Conservation (phyloP, 768 basidiomycete species). For the Amanita molliuscula region DNA sequence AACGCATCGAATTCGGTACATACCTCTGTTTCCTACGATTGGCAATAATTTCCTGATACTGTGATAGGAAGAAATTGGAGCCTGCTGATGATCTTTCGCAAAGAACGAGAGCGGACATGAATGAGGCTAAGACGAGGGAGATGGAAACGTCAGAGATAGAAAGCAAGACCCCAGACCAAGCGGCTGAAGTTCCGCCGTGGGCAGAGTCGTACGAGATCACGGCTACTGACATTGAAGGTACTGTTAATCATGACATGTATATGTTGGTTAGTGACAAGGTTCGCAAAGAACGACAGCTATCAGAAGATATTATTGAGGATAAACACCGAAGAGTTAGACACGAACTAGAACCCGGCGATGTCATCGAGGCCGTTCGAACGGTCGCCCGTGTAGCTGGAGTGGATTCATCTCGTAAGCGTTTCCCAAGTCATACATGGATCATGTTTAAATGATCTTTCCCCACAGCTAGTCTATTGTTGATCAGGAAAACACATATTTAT, state of each 20-base stretch:
- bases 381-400: slow-evolving; percentile 85
- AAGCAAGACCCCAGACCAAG: slow-evolving; percentile 36
- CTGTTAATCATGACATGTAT: slow-evolving; percentile 1
- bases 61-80: slow-evolving; percentile 66
- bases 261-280: neutral
- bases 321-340: slow-evolving; percentile 82
- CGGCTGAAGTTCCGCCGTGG: slow-evolving; percentile 60
- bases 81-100: slow-evolving; percentile 37
- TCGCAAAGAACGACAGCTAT: slow-evolving; percentile 40
- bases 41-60: neutral
- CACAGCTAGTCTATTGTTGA: slow-evolving; percentile 77
- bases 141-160: slow-evolving; percentile 37
- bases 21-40: neutral
- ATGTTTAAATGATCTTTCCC: neutral
- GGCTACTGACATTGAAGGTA: slow-evolving; percentile 53
- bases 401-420: slow-evolving; percentile 77
- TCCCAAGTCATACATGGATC: neutral
- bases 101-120: slow-evolving; percentile 34
- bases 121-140: slow-evolving; percentile 20
- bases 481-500: slow-evolving; percentile 78
- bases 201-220: slow-evolving; percentile 62
- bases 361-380: slow-evolving; percentile 80
- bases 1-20: slow-evolving; percentile 72
- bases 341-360: slow-evolving; percentile 80
- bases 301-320: slow-evolving; percentile 78